Evolutionary conservation across 768 basidiomycete genomes (phyloP), one percentile per base, ranked within the genome.

Genomic region (Tremella fuciformis): DNA sequence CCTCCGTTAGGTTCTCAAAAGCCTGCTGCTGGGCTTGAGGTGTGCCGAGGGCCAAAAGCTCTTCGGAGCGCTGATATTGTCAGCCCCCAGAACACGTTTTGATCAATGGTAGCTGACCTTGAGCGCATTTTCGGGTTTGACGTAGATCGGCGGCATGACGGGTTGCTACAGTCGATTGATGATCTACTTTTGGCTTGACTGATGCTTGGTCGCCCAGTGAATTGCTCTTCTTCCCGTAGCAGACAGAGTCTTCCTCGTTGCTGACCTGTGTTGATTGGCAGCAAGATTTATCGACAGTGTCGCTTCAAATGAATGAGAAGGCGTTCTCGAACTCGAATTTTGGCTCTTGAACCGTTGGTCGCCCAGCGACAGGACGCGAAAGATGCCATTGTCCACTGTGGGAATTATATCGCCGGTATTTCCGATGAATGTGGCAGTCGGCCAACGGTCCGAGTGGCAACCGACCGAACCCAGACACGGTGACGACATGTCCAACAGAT

Each of bases 61-160:
- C 75, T 48, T 76, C 75, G 34, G 73, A 70, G 57, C 75, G 71
- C 75, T 75, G 48, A 16, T 21, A 13, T 0, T 11, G 21, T 63
- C 55, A 60, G 60, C 56, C 29, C 21, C 19, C 7, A 13, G 25
- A 8, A 29, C n/a, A 25, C 24, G 38, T 6, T 50, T 8, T 15
- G 42, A 6, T 8, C 7, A 15, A 4, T 6, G 15, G 37, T 50
- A 47, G 67, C 73, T 19, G 19, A 76, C 75, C 71, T 75, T 74
- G 68, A 76, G 75, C 60, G 74, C 73, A 65, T 74, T 76, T 65
- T 76, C 75, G 34, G 75, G 75, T 63, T 76, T 76, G 57, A 75
- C 65, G 57, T 67, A 76, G 40, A 71, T 64, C 18, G 73, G 71
- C 40, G 71, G 69, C 75, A 76, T 76, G 26, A 40, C 67, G 61